These are phyloP conservation scores for Rhizopus microsporus DNA, from an alignment of 371 early-diverging fungal genomes.

Conservation along the genomic window DNA sequence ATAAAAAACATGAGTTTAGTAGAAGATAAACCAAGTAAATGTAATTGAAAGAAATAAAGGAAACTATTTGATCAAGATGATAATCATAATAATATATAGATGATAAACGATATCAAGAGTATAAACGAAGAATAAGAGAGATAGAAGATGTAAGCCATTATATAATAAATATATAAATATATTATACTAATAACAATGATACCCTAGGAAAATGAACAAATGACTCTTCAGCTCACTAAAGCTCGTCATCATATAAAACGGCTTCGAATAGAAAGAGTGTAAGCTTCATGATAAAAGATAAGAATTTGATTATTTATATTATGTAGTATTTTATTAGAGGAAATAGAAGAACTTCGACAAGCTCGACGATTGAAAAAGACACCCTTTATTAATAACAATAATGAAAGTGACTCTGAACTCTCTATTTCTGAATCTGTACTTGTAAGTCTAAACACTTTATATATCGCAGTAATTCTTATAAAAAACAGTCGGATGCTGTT, in stretches of 20 bases:
- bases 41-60: conserved; percentile 10
- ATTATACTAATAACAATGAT: neutral
- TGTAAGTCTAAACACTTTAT: conserved; percentile 4
- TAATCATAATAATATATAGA: neutral
- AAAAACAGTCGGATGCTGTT: conserved; percentile 55
- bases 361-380: conserved; percentile 1
- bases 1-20: neutral
- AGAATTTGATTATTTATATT: conserved; percentile 1
- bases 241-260: conserved; percentile 45
- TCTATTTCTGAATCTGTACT: conserved; percentile 25
- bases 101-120: conserved; percentile 55
- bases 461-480: conserved; percentile 12
- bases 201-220: conserved; percentile 24
- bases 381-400: conserved; percentile 1
- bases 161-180: neutral
- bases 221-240: conserved; percentile 13
- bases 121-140: conserved; percentile 61
- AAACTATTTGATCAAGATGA: neutral
- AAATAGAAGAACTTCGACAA: conserved; percentile 20
- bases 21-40: conserved; percentile 10
- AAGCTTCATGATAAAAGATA: conserved; percentile 4
- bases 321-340: conserved; percentile 23
- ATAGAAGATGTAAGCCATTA: conserved; percentile 60
- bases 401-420: conserved; percentile 28
- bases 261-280: conserved; percentile 51